Percentiles rank a stretch among this genome's conserved stretches.
Conservation (phyloP, 768 basidiomycete genomes). For the Hydnomerulius pinastri region DNA sequence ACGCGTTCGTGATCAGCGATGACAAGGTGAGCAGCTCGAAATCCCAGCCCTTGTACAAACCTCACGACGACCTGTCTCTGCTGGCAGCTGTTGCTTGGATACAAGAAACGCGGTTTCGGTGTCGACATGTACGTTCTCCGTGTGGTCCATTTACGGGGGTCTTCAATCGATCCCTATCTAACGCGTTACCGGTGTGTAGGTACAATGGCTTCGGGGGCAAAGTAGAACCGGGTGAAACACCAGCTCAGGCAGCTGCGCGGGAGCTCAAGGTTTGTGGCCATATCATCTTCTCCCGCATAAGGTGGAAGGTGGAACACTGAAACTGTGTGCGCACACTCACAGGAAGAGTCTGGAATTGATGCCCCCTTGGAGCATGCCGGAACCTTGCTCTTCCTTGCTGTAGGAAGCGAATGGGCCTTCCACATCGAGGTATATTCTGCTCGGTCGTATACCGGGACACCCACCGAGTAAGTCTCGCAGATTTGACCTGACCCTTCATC, state of each 20-base stretch:
- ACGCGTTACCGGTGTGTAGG: constrained; percentile 38
- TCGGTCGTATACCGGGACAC: constrained; percentile 55
- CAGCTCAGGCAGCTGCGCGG: constrained; percentile 70
- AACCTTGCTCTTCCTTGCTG: constrained; percentile 60
- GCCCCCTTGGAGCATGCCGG: constrained; percentile 67
- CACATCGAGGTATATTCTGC: constrained; percentile 76
- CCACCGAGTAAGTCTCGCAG: constrained; percentile 75
- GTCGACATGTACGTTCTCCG: constrained; percentile 48
- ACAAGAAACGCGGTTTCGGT: constrained; percentile 81
- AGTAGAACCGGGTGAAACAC: constrained; percentile 72
- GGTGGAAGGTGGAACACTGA: too few relatives aligned
- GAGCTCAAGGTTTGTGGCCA: constrained; percentile 55
- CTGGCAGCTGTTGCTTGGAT: constrained; percentile 71
- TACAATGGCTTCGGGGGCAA: constrained; percentile 93
- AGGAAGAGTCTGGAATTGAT: constrained; percentile 85
- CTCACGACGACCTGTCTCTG: constrained; percentile 39
- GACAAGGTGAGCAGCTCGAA: constrained; percentile 44
- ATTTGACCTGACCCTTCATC: too few relatives aligned
- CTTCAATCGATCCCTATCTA: not conserved
- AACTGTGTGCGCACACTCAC: not conserved
- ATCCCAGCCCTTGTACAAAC: too few relatives aligned
- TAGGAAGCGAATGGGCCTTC: constrained; percentile 58
- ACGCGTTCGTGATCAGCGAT: constrained; percentile 63
- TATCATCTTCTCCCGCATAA: not conserved
- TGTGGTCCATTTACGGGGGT: not conserved